Percentiles rank a stretch among this genome's conserved stretches.
These are phyloP conservation scores for Trypanosoma platydactyli DNA, from an alignment of 208 protist genomes.

Conservation along the genomic window DNA sequence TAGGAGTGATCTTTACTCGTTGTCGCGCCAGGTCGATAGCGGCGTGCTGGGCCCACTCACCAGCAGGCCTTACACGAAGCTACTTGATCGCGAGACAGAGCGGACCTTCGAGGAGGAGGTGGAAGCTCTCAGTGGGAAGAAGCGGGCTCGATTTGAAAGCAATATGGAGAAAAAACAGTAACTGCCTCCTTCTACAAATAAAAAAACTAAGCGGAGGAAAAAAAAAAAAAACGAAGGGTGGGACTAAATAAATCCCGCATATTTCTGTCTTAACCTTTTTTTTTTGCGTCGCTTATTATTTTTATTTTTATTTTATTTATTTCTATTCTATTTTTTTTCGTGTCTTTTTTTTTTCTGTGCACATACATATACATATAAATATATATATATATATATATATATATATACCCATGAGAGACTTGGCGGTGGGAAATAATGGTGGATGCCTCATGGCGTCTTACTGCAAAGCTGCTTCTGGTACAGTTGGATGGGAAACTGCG, in stretches of 20 bases:
- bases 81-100: constrained; percentile 76
- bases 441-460: background rate
- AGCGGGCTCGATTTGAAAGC: constrained; percentile 66
- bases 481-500: constrained; percentile 21
- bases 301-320: constrained; percentile 10
- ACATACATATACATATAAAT: constrained; percentile 5
- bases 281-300: constrained; percentile 13
- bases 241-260: background rate
- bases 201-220: background rate
- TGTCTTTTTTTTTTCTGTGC: background rate
- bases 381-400: constrained; percentile 2
- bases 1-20: constrained; percentile 43
- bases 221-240: background rate
- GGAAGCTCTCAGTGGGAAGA: constrained; percentile 54
- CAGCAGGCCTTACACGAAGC: constrained; percentile 49
- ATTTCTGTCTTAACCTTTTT: constrained; percentile 3
- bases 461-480: constrained; percentile 17
- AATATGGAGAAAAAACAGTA: constrained; percentile 73
- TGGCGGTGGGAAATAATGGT: background rate
- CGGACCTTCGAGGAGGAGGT: constrained; percentile 81
- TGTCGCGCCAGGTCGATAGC: constrained; percentile 18
- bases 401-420: background rate
- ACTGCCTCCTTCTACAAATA: no score
- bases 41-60: constrained; percentile 13
- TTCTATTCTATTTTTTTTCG: constrained; percentile 4